phyloP scores from a whole-genome alignment of 2,329 filamentous ascomycete genomes.

The Bipolaris zeicola region DNA sequence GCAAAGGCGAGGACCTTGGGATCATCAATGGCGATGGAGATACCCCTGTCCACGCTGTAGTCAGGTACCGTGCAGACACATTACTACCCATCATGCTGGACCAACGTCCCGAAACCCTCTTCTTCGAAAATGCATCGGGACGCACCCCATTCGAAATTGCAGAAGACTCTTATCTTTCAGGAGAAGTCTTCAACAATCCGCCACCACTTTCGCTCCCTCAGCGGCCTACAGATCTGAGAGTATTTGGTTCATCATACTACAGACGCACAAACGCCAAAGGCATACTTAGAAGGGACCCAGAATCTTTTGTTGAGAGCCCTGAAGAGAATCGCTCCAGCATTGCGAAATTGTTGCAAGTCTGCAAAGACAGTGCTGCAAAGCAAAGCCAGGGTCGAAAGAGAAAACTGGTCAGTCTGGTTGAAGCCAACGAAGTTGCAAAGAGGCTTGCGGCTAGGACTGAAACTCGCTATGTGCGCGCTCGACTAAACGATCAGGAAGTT shows the following conservation, averaged over 20 bases:
- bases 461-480: conserved; percentile 34
- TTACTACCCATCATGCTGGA: conserved; percentile 58
- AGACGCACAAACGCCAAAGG: neutral
- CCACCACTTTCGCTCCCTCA: conserved; percentile 11
- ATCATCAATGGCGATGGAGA: conserved; percentile 69
- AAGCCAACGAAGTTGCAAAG: conserved; percentile 67
- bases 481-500: neutral
- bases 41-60: conserved; percentile 66
- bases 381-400: conserved; percentile 50
- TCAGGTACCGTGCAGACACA: conserved; percentile 49
- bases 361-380: conserved; percentile 36
- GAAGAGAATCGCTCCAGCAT: conserved; percentile 2
- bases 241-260: neutral
- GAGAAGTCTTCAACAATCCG: conserved; percentile 31
- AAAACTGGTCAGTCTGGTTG: conserved; percentile 61
- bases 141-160: conserved; percentile 73
- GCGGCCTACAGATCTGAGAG: neutral
- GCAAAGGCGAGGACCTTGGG: conserved; percentile 57
- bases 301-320: conserved; percentile 27
- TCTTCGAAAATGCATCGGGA: conserved; percentile 77
- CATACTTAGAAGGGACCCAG: conserved; percentile 3
- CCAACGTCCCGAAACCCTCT: conserved; percentile 63
- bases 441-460: conserved; percentile 62
- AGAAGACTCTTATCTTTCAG: conserved; percentile 58
- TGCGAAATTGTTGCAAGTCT: conserved; percentile 47